Evolutionary conservation across 2,329 filamentous ascomycete species (phyloP).

Genomic region (Rhexocercosporidium sp.): DNA sequence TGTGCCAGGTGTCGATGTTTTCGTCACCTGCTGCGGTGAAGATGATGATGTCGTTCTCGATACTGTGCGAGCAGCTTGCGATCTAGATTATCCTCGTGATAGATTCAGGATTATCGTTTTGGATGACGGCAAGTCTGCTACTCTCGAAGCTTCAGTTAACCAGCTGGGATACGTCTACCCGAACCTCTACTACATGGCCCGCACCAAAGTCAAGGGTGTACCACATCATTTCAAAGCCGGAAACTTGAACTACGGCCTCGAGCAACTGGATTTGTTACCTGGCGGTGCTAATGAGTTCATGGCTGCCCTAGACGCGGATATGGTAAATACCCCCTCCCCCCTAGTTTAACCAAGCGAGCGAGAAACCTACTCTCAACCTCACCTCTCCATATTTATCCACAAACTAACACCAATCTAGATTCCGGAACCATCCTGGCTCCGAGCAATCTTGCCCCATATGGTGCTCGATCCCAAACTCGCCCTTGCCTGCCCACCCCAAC

Average conservation of each 20-base stretch:
- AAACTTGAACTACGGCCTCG: conserved; percentile 56
- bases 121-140: conserved; percentile 57
- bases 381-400: not conserved
- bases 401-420: conserved; percentile 44
- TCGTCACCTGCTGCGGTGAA: conserved; percentile 64
- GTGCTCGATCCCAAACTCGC: conserved; percentile 60
- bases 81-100: conserved; percentile 58
- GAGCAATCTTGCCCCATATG: conserved; percentile 63
- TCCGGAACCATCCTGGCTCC: conserved; percentile 64
- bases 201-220: conserved; percentile 34
- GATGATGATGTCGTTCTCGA: conserved; percentile 61
- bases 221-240: conserved; percentile 60
- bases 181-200: conserved; percentile 58
- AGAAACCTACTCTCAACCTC: not conserved
- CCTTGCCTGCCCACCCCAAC: conserved; percentile 63
- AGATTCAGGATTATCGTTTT: conserved; percentile 59
- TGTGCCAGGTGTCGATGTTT: conserved; percentile 60
- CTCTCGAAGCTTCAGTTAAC: conserved; percentile 47
- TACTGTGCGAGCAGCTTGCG: conserved; percentile 59
- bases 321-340: conserved; percentile 44
- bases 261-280: conserved; percentile 44
- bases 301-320: conserved; percentile 70
- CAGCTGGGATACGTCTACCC: conserved; percentile 48
- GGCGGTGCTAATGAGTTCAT: conserved; percentile 63
- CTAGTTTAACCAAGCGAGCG: not conserved